phyloP scores from a whole-genome alignment of 139 green algal species.

The Penium margaritaceum region DNA sequence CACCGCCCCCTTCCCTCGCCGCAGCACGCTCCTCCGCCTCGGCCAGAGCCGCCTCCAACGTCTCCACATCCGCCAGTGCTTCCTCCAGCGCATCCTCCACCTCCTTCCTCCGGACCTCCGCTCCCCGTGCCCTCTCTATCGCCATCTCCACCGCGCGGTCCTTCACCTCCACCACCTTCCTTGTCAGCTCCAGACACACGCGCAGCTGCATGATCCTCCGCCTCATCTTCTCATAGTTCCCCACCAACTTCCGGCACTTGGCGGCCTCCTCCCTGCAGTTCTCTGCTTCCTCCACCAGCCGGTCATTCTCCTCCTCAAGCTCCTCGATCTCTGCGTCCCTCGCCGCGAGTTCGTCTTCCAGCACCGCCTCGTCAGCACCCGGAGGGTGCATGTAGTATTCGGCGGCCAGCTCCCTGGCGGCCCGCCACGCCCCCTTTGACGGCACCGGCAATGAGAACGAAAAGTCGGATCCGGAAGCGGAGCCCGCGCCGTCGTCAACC shows the following conservation, averaged over 20 bases:
- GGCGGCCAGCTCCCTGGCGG: not conserved
- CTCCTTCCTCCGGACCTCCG: no score
- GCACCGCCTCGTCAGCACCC: not conserved
- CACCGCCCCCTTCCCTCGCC: no score
- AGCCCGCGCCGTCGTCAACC: no score
- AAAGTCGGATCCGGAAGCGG: not conserved
- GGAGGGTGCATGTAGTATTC: no score
- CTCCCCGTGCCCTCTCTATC: not conserved
- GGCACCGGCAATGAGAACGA: constrained; percentile 1
- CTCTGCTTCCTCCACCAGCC: not conserved
- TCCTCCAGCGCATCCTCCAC: no score
- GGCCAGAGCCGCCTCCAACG: no score
- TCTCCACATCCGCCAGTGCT: no score
- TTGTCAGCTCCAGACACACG: constrained; percentile 8
- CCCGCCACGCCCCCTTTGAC: not conserved
- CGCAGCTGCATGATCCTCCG: constrained; percentile 1
- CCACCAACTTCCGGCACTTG: not conserved
- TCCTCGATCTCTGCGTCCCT: not conserved
- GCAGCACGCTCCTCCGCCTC: no score
- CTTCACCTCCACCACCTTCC: constrained; percentile 6
- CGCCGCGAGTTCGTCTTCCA: not conserved
- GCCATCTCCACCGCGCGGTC: not conserved
- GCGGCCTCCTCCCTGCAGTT: not conserved
- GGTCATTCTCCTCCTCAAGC: not conserved
- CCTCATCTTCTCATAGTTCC: not conserved